Evolutionary conservation across 2,329 filamentous ascomycete species (phyloP), one percentile per base, ranked within the genome.

Genomic region (Scolecobasidium constrictum): DNA sequence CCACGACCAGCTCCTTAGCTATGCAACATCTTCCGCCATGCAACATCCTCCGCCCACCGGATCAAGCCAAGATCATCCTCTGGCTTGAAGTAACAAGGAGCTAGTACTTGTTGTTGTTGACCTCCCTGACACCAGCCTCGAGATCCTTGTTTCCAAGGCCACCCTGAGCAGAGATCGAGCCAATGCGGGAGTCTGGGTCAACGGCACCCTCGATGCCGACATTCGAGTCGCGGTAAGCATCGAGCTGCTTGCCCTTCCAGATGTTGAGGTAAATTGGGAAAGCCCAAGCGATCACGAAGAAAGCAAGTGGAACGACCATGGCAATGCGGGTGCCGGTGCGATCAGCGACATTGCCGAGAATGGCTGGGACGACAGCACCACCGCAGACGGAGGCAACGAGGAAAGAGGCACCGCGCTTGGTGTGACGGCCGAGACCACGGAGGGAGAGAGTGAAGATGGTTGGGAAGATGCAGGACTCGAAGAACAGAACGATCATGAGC

Each of bases 331-430:
- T 59, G 12, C 56, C 56, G 16, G 54, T 58, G 35, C 43, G 46
- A 36, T 60, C 57, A 2, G 58, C 57, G 3, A 60, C 58, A 23
- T 59, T 60, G 7, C 58, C 58, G 5, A 59, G 49, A 16, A 61
- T 58, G 21, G 56, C 57, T 1, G 58, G 59, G 0, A 58, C 53
- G 12, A 60, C 53, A 16, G 59, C 59, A 44, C 58, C 59, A 43
- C 59, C 59, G 31, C 49, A 59, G 43, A 62, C 54, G 18, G 57
- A 56, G 12, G 58, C 50, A 17, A 62, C 59, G 36, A 62, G 47
- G 53, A 56, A 60, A 1, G 57, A 60, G 16, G 58, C 58, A 22
- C 59, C 60, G 34, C 59, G 59, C 54, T 62, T 63, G 46, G 59
- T 63, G 49, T 62, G 59, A 16, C 59, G 53, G 40, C 60, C 60